A percentile compares a stretch with the other conserved stretches of the same genome.
Evolutionary conservation across 331 rosid genomes (phyloP).

Genomic region (Quercus tomentella): DNA sequence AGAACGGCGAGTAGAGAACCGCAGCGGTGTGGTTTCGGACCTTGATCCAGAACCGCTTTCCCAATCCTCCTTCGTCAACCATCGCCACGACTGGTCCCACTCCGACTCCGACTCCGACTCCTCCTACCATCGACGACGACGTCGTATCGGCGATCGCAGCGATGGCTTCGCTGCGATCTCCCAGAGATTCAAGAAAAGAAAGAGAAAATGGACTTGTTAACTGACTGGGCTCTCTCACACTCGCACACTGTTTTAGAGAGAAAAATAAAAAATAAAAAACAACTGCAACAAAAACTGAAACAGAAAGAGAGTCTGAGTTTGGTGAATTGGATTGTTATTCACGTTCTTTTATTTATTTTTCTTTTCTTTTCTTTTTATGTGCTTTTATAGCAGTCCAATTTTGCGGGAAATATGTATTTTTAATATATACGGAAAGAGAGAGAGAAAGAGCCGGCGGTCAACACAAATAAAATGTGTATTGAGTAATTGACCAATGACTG

Average conservation of each 20-base stretch:
- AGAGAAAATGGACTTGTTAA: not conserved
- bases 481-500: not conserved
- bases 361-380: too few species aligned
- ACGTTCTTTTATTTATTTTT: not conserved
- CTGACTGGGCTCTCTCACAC: not conserved
- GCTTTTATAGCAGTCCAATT: not conserved
- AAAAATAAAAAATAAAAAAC: not conserved
- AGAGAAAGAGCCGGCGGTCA: not conserved
- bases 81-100: constrained; percentile 7
- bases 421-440: not conserved
- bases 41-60: constrained; percentile 74
- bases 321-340: not conserved
- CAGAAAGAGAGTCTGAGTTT: not conserved
- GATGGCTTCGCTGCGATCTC: not conserved
- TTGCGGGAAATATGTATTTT: not conserved
- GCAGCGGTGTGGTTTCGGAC: constrained; percentile 54
- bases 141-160: not conserved
- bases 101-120: not conserved
- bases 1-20: constrained; percentile 72
- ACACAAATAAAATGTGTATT: not conserved
- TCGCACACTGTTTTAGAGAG: not conserved
- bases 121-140: not conserved
- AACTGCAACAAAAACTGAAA: not conserved
- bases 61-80: constrained; percentile 65
- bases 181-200: not conserved